Conservation (phyloP, 148 eudicot genomes). For the Rhododendron kiyosumense region DNA sequence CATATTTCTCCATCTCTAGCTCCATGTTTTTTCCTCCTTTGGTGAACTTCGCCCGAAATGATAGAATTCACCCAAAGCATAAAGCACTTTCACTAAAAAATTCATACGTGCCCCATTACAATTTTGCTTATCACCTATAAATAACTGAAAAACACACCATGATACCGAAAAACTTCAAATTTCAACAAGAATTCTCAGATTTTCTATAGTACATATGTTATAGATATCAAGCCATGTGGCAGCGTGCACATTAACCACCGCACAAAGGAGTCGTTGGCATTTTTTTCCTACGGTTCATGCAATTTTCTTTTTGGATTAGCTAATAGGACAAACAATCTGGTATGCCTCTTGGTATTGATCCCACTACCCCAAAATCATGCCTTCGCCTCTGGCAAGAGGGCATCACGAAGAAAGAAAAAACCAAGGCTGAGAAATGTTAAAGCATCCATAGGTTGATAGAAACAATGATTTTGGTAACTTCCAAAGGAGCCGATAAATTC, state of each 20-base stretch:
- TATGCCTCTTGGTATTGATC: not conserved
- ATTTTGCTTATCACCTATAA: no score
- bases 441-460: not conserved
- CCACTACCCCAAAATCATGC: not conserved
- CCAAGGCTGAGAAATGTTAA: not conserved
- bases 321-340: not conserved
- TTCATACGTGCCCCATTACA: no score
- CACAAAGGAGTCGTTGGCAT: not conserved
- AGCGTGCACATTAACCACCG: not conserved
- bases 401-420: not conserved
- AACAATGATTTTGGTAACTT: not conserved
- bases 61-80: no score
- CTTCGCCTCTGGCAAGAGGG: not conserved
- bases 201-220: not conserved
- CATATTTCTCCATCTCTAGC: no score
- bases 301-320: not conserved
- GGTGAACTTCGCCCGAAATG: no score
- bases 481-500: not conserved
- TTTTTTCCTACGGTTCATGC: not conserved
- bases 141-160: not conserved
- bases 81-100: no score
- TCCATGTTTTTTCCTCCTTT: no score
- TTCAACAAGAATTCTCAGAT: not conserved
- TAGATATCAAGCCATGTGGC: not conserved
- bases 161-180: not conserved